Evolutionary conservation across 257 asterid genomes (phyloP), one percentile per base, ranked within the genome.

Genomic region (Solanum lycopersicoides): DNA sequence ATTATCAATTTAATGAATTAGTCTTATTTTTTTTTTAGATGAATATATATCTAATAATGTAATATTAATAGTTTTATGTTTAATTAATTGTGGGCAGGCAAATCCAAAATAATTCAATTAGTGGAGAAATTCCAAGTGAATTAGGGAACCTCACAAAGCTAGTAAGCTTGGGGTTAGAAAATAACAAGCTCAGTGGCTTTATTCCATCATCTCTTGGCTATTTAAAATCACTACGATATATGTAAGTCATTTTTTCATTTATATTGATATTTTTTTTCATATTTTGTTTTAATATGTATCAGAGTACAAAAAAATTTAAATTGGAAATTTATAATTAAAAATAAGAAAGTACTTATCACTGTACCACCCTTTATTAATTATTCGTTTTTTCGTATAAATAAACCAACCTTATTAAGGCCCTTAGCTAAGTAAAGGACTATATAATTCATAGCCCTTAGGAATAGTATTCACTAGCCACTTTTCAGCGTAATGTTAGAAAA

Each of bases 201-300:
- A 93, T 93, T 34, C 95, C 95, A 25, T 42, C 89, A 13, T 83
- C 90, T n/a, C n/a, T 93, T 1, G 93, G 91, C 87, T 83, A 93
- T 53, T 89, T 91, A 87, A 87, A 77, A 89, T 73, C 39, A 37
- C 25, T 91, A 84, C 75, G 89, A 77, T 76, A 41, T 86, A 23
- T 93, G 94, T 93, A 90, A 83, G 91, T 2, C 10, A 37, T 83
- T 21, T 20, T 9, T 7, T 0, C n/a, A 28, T 1, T 28, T 2
- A 3, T 47, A 13, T 47, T 2, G 1, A 47, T 44, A 44, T 47
- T 14, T 45, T 0, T 4, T 47, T 14, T 4, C 2, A 2, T 14
- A 0, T 47, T 1, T 0, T 28, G 0, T 7, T 68, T 30, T 1
- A 9, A 25, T 28, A 7, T 69, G 3, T 69, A 30, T 15, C 14